phyloP scores from a whole-genome alignment of 306 rosid genomes.

The Cicer judaicum region DNA sequence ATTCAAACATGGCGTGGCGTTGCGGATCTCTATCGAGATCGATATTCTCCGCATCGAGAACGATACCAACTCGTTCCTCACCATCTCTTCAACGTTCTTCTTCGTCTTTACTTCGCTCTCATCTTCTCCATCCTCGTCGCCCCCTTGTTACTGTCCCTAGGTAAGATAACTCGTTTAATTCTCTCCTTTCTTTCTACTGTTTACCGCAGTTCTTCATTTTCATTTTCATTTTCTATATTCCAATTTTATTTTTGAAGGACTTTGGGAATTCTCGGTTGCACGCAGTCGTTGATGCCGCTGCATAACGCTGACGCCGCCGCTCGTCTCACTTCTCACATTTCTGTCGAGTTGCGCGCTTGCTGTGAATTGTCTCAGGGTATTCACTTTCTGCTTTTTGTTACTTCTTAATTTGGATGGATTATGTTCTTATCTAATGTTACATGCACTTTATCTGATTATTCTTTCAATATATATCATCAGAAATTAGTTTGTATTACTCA shows the following conservation, averaged over 20 bases:
- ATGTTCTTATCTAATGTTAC: not conserved
- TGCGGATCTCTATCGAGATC: slow-evolving; percentile 62
- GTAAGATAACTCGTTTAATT: slow-evolving; percentile 31
- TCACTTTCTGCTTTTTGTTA: slow-evolving; percentile 16
- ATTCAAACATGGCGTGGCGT: slow-evolving; percentile 59
- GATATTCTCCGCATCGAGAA: slow-evolving; percentile 55
- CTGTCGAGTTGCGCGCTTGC: slow-evolving; percentile 57
- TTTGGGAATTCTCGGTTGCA: slow-evolving; percentile 53
- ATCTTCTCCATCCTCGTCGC: slow-evolving; percentile 51
- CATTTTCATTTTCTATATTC: not conserved
- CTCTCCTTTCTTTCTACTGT: not conserved
- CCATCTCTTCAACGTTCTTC: slow-evolving; percentile 46
- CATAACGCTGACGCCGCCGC: slow-evolving; percentile 57
- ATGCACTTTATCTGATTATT: not conserved
- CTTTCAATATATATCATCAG: not conserved
- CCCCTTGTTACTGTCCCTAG: slow-evolving; percentile 43
- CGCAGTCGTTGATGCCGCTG: slow-evolving; percentile 63
- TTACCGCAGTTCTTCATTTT: not conserved
- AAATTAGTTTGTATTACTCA: not conserved
- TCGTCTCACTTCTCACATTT: slow-evolving; percentile 56
- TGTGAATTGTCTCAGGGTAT: slow-evolving; percentile 73
- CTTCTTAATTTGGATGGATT: not conserved
- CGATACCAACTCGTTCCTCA: slow-evolving; percentile 48
- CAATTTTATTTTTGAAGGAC: slow-evolving; percentile 35
- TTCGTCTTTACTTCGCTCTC: slow-evolving; percentile 46